A percentile compares a stretch with the other conserved stretches of the same genome.
These are phyloP conservation scores for Wallacemonas sp. DNA, from an alignment of 208 protist species.

Conservation along the genomic window DNA sequence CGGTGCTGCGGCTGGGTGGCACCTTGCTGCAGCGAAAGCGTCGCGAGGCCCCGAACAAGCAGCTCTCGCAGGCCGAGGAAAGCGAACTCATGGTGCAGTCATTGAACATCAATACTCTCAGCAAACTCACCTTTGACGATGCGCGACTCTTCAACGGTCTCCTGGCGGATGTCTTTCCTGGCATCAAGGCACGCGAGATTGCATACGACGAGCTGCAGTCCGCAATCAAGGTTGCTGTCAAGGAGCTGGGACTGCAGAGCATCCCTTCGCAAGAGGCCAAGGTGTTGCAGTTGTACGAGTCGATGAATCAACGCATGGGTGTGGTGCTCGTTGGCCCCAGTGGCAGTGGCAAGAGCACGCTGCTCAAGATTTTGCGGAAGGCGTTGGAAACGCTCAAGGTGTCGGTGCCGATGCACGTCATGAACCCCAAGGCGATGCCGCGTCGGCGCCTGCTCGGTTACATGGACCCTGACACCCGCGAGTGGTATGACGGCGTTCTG, in stretches of 20 bases:
- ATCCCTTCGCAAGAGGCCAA: conserved; percentile 82
- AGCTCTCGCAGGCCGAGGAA: conserved; percentile 84
- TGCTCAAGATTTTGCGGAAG: conserved; percentile 82
- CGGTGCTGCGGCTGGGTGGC: conserved; percentile 94
- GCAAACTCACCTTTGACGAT: conserved; percentile 97
- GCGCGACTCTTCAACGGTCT: conserved; percentile 94
- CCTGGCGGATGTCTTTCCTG: conserved; percentile 88
- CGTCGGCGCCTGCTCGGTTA: conserved; percentile 92
- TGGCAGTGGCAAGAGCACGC: conserved; percentile 92
- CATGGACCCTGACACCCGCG: conserved; percentile 96
- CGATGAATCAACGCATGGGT: conserved; percentile 92
- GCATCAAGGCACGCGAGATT: conserved; percentile 57
- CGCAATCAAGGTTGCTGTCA: conserved; percentile 69
- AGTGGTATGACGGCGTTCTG: conserved; percentile 99
- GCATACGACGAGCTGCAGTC: conserved; percentile 81
- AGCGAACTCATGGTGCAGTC: conserved; percentile 92
- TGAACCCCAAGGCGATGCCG: conserved; percentile 96
- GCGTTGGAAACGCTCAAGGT: conserved; percentile 73
- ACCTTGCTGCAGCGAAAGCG: conserved; percentile 79
- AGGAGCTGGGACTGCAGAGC: conserved; percentile 60
- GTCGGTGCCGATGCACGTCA: conserved; percentile 75
- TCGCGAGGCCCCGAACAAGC: conserved; percentile 52
- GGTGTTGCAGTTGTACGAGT: conserved; percentile 93
- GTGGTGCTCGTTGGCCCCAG: conserved; percentile 93
- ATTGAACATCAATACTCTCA: conserved; percentile 96